Percentiles rank a stretch among this genome's conserved stretches.
These are phyloP conservation scores for Triadica sebifera DNA, from an alignment of 345 rosid genomes.

Conservation along the genomic window DNA sequence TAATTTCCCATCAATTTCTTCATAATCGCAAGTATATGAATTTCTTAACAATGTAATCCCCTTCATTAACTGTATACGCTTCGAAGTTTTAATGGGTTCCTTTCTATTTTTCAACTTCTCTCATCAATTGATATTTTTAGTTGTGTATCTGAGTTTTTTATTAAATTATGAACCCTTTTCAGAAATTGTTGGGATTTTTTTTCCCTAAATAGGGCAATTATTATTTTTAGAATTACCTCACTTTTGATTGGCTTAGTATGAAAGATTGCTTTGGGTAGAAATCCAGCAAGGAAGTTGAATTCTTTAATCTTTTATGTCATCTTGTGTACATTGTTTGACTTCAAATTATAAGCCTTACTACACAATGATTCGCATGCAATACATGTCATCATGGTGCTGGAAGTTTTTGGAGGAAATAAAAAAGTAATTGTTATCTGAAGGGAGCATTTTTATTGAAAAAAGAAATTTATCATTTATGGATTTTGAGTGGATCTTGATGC, in stretches of 20 bases:
- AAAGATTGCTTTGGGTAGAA: too few relatives aligned
- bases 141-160: background rate
- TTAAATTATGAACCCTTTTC: conserved; percentile 4
- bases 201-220: background rate
- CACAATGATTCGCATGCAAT: background rate
- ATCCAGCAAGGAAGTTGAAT: conserved; percentile 8
- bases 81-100: background rate
- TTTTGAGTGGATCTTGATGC: background rate
- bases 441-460: background rate
- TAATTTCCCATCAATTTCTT: background rate
- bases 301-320: conserved; percentile 3
- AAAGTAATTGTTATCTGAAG: background rate
- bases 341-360: conserved; percentile 13
- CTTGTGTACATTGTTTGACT: conserved; percentile 20
- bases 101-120: too few relatives aligned
- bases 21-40: background rate
- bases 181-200: background rate
- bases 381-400: background rate
- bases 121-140: too few relatives aligned
- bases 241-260: background rate
- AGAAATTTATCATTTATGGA: background rate
- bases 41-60: background rate
- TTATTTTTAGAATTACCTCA: background rate
- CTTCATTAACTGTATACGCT: background rate
- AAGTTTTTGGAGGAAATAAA: background rate